Evolutionary conservation across 2,329 filamentous ascomycete genomes (phyloP).

Genomic region (Penicillium sp.): DNA sequence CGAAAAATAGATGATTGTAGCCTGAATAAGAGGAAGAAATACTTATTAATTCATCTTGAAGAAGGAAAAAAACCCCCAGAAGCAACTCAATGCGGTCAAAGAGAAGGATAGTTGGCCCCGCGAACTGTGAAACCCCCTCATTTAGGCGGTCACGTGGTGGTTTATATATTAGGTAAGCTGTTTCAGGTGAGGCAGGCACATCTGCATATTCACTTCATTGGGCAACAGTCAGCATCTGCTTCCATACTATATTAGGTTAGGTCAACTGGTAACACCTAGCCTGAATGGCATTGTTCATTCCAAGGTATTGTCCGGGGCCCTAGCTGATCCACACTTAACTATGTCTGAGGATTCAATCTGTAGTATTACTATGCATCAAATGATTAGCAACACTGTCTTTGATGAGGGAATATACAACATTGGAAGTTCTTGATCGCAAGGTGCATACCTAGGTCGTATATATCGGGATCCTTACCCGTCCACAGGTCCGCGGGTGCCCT

Average conservation of each 20-base stretch:
- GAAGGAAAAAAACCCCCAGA: background rate
- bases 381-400: background rate
- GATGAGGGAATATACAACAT: background rate
- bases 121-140: conserved; percentile 20
- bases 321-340: background rate
- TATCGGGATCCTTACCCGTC: background rate
- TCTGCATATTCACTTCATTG: background rate
- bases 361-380: background rate
- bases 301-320: background rate
- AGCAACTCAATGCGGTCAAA: conserved; percentile 4
- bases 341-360: background rate
- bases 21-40: background rate
- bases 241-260: background rate
- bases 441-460: no score
- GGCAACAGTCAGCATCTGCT: background rate
- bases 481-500: no score
- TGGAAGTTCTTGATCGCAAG: no score
- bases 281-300: background rate
- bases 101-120: conserved; percentile 5
- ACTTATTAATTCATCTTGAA: conserved; percentile 3
- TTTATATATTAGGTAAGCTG: background rate
- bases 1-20: conserved; percentile 4
- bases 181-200: background rate
- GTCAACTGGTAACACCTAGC: background rate
- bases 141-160: conserved; percentile 16